Percentiles rank a stretch among this genome's conserved stretches.
Conservation (phyloP, 2,329 filamentous ascomycete genomes). For the Nectriaceae sp. region DNA sequence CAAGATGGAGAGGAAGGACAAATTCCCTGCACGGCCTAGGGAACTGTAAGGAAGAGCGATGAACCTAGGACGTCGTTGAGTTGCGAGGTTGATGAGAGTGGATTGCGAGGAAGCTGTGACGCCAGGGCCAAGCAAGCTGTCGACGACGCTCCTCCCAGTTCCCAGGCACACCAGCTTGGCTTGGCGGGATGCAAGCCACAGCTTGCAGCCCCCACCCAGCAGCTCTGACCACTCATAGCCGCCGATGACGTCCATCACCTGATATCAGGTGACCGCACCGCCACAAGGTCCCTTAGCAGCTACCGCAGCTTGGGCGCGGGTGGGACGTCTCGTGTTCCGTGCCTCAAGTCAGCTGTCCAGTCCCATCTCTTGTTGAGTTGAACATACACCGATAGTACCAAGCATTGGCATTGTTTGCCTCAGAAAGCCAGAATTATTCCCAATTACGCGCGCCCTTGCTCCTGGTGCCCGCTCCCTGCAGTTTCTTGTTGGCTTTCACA, state of each 20-base stretch:
- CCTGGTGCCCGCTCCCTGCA: conserved; percentile 21
- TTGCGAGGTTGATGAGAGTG: conserved; percentile 19
- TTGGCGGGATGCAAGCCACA: conserved; percentile 24
- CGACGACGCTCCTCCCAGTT: conserved; percentile 1
- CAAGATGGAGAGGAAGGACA: conserved; percentile 1
- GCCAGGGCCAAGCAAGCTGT: conserved; percentile 25
- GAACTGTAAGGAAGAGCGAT: conserved; percentile 20
- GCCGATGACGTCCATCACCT: conserved; percentile 17
- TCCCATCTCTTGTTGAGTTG: conserved; percentile 17
- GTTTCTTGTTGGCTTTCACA: conserved; percentile 1
- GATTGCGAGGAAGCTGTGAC: conserved; percentile 31
- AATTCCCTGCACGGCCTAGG: conserved; percentile 6
- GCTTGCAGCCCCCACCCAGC: conserved; percentile 11
- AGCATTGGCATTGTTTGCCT: conserved; percentile 4
- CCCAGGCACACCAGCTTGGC: neutral
- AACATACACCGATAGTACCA: conserved; percentile 18
- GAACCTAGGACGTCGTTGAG: conserved; percentile 18
- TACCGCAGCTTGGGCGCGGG: conserved; percentile 17
- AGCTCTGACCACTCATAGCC: conserved; percentile 16
- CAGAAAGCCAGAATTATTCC: neutral
- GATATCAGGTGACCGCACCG: conserved; percentile 35
- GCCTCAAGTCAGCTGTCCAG: conserved; percentile 27
- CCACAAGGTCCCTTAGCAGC: conserved; percentile 20
- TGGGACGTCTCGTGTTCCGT: conserved; percentile 26
- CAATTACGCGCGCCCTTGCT: conserved; percentile 6